Base-by-base conservation (phyloP, 805 yeast species). In the Cyberlindnera mrakii region DNA sequence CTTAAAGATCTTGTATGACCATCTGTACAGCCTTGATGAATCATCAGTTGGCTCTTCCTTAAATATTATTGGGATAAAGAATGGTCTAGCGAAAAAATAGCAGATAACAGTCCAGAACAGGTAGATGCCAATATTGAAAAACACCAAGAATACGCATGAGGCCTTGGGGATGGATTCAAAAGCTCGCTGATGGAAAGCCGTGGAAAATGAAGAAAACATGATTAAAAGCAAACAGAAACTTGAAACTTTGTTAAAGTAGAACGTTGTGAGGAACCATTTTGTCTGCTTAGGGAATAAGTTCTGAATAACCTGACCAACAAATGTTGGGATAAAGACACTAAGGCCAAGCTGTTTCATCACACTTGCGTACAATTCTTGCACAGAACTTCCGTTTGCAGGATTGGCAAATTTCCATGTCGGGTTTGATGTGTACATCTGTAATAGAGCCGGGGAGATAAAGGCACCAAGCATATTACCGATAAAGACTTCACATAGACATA, bases 291-390 rank as follows among this genome's bases (percentile, higher is more conserved):
- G 89, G 45, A 77, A 74, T 3, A 84, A 29, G 55, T 84, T 81
- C 59, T 86, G 95, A 15, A 84, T 55, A 11, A 82, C 78, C 62
- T 89, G 96, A 1, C 96, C 96, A n/a, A 88, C 89, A 58, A 85
- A 81, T 17, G 87, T 62, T 0, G 96, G 96, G 9, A 88, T 77
- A 60, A 89, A 87, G 5, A 88, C 88, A 6, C 88, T 76, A 16
- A 85, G 69, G 0, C 96, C 96, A 43, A 89, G 70, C 61, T 89
- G 96, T 60, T 85, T 83, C 91, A 89, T 85, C 40, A 87, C 96
- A 45, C 79, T 68, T 23, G 72, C 70, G 61, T 89, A 89, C 39
- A 89, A 74, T 13, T 67, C 64, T 17, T 68, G 66, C 35, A 86
- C 75, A 6, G 78, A 63, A 6, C 65, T 54, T 2, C 75, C 82